Evolutionary conservation across 2,329 filamentous ascomycete genomes (phyloP).

Genomic region (Colletotrichum chrysophilum): DNA sequence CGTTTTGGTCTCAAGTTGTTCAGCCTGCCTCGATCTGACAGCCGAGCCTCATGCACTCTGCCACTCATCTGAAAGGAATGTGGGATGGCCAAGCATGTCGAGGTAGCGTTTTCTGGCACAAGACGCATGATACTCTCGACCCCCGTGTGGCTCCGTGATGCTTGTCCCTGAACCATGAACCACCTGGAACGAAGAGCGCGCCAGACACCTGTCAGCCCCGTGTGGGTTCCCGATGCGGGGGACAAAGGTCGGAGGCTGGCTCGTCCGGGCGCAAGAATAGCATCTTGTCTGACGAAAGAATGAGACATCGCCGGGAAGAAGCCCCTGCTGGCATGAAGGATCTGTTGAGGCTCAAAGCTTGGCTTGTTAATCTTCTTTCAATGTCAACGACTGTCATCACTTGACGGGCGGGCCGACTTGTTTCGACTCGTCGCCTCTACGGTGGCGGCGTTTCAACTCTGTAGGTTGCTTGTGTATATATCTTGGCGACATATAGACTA

Average conservation of each 20-base stretch:
- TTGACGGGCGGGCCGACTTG: slow-evolving; percentile 7
- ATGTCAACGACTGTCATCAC: slow-evolving; percentile 6
- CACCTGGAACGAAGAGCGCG: slow-evolving; percentile 9
- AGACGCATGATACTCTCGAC: background rate
- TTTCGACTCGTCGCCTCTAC: slow-evolving; percentile 6
- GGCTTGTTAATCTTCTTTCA: background rate
- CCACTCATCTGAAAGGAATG: background rate
- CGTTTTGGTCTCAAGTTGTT: slow-evolving; percentile 2
- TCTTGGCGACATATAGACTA: slow-evolving; percentile 3
- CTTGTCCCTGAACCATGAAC: slow-evolving; percentile 12
- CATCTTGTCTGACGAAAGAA: background rate
- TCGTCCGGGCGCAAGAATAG: slow-evolving; percentile 1
- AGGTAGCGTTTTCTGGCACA: background rate
- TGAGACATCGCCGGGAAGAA: background rate
- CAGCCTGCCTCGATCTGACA: slow-evolving; percentile 13
- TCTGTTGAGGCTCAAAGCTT: slow-evolving; percentile 19
- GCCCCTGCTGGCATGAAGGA: slow-evolving; percentile 1
- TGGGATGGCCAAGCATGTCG: background rate
- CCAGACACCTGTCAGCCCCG: slow-evolving; percentile 3
- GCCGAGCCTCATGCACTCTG: slow-evolving; percentile 7
- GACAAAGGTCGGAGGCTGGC: background rate
- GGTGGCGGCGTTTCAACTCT: slow-evolving; percentile 17
- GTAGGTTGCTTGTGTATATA: slow-evolving; percentile 5
- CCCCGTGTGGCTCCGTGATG: background rate
- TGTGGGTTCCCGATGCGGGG: background rate